Conservation (phyloP, 371 early-diverging fungal genomes). For the Conidiobolus incongruus region DNA sequence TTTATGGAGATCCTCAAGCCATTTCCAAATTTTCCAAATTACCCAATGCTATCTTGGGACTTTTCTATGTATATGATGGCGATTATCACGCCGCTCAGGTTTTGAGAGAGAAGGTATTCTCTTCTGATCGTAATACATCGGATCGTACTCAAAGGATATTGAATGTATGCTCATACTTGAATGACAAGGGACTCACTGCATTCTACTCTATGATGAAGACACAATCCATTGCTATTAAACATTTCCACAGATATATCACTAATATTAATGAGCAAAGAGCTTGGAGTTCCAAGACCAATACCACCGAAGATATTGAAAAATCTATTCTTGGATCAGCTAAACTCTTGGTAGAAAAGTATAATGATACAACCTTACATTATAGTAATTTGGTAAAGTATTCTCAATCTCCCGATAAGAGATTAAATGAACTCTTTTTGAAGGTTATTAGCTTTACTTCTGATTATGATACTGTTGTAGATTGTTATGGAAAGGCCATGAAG, state of each 20-base stretch:
- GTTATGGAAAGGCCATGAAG: neutral
- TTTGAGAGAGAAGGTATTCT: conserved; percentile 48
- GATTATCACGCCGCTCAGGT: conserved; percentile 4
- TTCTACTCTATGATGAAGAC: too few relatives aligned
- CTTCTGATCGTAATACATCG: conserved; percentile 39
- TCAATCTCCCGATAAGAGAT: conserved; percentile 14
- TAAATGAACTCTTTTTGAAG: conserved; percentile 11
- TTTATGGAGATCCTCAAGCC: neutral
- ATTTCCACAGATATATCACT: too few relatives aligned
- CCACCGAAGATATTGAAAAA: too few relatives aligned
- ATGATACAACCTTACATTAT: conserved; percentile 8
- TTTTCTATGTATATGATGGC: neutral
- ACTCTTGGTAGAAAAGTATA: too few relatives aligned
- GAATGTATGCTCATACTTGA: too few relatives aligned
- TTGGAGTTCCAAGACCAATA: too few relatives aligned
- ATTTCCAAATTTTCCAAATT: neutral
- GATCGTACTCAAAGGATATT: conserved; percentile 3
- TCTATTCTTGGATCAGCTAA: too few relatives aligned
- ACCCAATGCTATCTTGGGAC: neutral
- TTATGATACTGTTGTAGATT: too few relatives aligned
- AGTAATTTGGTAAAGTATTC: conserved; percentile 26
- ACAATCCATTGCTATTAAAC: too few relatives aligned
- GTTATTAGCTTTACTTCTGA: neutral
- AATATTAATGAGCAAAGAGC: too few relatives aligned
- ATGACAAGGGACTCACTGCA: too few relatives aligned